A percentile compares a stretch with the other conserved stretches of the same genome.
Conservation (phyloP, 805 yeast genomes). For the Lipomyces mesembrius region DNA sequence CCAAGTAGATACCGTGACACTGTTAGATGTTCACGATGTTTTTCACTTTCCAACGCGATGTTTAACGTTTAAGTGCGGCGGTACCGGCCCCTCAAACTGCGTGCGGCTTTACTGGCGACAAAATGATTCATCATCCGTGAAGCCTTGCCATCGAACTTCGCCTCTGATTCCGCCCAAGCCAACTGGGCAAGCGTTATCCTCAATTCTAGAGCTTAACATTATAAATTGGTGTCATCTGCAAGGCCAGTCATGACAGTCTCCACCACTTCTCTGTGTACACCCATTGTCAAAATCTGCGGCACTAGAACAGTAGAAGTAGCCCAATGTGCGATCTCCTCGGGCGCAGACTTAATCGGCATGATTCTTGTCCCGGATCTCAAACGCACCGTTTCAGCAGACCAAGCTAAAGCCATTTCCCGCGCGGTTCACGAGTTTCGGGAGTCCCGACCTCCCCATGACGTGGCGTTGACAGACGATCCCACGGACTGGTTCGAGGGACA, state of each 20-base stretch:
- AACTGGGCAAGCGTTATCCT: neutral
- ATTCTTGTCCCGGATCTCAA: slow-evolving; percentile 83
- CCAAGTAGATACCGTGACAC: neutral
- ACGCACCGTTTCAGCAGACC: slow-evolving; percentile 62
- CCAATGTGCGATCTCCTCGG: slow-evolving; percentile 63
- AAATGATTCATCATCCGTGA: no score
- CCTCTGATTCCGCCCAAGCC: neutral
- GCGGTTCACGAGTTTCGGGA: slow-evolving; percentile 38
- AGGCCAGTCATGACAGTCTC: neutral
- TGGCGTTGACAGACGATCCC: neutral
- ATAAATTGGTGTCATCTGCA: neutral
- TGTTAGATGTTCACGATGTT: no score
- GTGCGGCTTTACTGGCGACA: neutral
- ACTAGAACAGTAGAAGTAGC: slow-evolving; percentile 72
- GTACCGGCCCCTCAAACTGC: neutral
- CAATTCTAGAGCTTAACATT: neutral
- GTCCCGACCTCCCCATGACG: neutral
- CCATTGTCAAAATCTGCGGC: slow-evolving; percentile 85
- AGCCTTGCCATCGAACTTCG: no score
- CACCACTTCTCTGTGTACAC: neutral
- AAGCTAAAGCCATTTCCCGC: slow-evolving; percentile 55
- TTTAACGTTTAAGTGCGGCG: no score
- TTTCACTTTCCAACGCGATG: neutral
- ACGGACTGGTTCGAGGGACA: slow-evolving; percentile 31
- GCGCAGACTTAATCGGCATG: slow-evolving; percentile 81